Evolutionary conservation across 345 rosid genomes (phyloP).

Genomic region (Arabidopsis thaliana): DNA sequence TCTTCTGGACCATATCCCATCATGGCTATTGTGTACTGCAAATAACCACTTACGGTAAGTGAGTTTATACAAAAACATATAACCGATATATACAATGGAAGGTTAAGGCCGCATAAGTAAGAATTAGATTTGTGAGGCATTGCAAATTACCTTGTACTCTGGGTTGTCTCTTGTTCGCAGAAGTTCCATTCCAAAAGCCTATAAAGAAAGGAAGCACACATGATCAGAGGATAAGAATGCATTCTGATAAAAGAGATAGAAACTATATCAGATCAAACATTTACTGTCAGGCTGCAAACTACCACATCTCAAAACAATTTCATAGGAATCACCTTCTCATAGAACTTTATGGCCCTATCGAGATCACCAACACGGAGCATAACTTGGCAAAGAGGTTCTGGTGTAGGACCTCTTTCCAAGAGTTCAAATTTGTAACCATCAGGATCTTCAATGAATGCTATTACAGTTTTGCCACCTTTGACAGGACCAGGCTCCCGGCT

Average conservation of each 20-base stretch:
- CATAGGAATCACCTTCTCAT: conserved; percentile 72
- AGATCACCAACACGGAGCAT: conserved; percentile 99
- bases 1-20: conserved; percentile 98
- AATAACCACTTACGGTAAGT: conserved; percentile 5
- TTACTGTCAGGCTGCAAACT: not conserved
- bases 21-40: conserved; percentile 82
- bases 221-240: conserved; percentile 26
- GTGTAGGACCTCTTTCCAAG: conserved; percentile 95
- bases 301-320: not conserved
- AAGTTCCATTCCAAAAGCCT: conserved; percentile 99
- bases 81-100: not conserved
- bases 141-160: conserved; percentile 75
- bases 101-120: not conserved
- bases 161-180: conserved; percentile 90
- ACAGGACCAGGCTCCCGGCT: conserved; percentile 94
- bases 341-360: conserved; percentile 83
- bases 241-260: conserved; percentile 10
- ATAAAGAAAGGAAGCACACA: conserved; percentile 28
- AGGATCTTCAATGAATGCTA: conserved; percentile 95
- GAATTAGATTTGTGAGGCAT: not conserved
- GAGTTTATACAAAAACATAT: not conserved
- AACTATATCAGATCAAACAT: not conserved
- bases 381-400: conserved; percentile 98
- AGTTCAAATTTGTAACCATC: conserved; percentile 98
- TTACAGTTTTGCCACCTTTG: conserved; percentile 87